phyloP scores from a whole-genome alignment of 495 filamentous ascomycete genomes.

The Aspergillus panamensis region DNA sequence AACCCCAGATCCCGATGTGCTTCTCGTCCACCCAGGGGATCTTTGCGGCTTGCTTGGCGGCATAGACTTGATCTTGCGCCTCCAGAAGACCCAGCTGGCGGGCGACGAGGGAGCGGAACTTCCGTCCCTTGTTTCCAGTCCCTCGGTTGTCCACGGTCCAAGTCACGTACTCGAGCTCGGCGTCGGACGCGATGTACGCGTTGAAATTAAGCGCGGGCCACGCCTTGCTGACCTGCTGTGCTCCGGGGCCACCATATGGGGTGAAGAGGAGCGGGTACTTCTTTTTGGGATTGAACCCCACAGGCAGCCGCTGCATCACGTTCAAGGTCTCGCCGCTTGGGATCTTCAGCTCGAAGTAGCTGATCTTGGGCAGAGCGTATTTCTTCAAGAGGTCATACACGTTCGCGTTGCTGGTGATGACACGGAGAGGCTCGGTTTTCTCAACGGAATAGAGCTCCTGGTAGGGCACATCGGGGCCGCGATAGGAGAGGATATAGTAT shows the following conservation, averaged over 20 bases:
- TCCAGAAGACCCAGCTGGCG: conserved; percentile 17
- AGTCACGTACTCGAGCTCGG: conserved; percentile 22
- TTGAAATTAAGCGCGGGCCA: conserved; percentile 17
- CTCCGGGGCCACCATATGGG: conserved; percentile 21
- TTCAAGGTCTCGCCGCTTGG: conserved; percentile 19
- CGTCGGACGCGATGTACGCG: conserved; percentile 22
- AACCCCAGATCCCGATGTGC: conserved; percentile 24
- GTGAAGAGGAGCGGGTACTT: conserved; percentile 22
- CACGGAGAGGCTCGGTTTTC: conserved; percentile 14
- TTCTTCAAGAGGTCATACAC: conserved; percentile 11
- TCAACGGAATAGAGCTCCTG: conserved; percentile 22
- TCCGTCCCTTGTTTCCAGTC: conserved; percentile 19
- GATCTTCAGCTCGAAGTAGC: conserved; percentile 19
- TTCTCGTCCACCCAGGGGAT: conserved; percentile 14
- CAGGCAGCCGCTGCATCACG: conserved; percentile 21
- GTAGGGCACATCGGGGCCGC: conserved; percentile 20
- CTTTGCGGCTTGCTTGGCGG: conserved; percentile 16
- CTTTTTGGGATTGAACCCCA: conserved; percentile 15
- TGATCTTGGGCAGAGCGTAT: conserved; percentile 18
- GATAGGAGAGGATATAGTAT: conserved; percentile 20
- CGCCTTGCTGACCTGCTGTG: conserved; percentile 16
- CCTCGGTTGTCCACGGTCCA: conserved; percentile 25
- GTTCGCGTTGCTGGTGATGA: conserved; percentile 18
- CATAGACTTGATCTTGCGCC: conserved; percentile 21
- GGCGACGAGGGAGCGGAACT: conserved; percentile 19